A percentile compares a stretch with the other conserved stretches of the same genome.
Evolutionary conservation across 305 asterid species (phyloP).

Genomic region (Nicotiana rustica): DNA sequence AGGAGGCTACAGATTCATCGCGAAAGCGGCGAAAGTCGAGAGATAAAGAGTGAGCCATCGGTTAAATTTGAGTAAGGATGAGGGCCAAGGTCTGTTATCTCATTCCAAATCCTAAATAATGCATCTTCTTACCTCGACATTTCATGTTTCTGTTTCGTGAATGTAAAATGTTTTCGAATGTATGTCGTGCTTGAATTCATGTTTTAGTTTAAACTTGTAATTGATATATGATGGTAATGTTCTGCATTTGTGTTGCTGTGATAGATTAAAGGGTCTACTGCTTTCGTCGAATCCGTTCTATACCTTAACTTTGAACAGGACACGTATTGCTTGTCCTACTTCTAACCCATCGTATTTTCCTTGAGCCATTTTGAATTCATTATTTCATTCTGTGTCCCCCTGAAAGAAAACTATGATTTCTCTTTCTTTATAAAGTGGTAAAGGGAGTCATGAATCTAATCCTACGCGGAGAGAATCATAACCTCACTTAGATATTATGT

Average conservation of each 20-base stretch:
- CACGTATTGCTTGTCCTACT: not conserved
- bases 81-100: slow-evolving; percentile 23
- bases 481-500: not conserved
- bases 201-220: not conserved
- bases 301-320: no score
- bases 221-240: not conserved
- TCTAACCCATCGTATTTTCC: not conserved
- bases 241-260: not conserved
- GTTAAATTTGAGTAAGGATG: not conserved
- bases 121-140: not conserved
- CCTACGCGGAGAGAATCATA: no score
- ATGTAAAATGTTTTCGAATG: not conserved
- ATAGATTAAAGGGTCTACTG: not conserved
- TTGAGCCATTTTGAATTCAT: not conserved
- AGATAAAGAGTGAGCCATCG: not conserved
- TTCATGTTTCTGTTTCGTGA: not conserved
- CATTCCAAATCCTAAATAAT: not conserved
- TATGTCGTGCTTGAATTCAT: not conserved
- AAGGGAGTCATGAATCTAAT: no score
- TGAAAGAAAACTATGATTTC: no score
- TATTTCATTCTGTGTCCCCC: no score
- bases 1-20: not conserved
- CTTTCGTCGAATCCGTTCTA: not conserved
- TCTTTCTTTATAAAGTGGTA: no score
- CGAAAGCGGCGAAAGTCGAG: slow-evolving; percentile 5